Evolutionary conservation across 768 basidiomycete genomes (phyloP), one percentile per base, ranked within the genome.

Genomic region (Sistotremastrum suecicum): DNA sequence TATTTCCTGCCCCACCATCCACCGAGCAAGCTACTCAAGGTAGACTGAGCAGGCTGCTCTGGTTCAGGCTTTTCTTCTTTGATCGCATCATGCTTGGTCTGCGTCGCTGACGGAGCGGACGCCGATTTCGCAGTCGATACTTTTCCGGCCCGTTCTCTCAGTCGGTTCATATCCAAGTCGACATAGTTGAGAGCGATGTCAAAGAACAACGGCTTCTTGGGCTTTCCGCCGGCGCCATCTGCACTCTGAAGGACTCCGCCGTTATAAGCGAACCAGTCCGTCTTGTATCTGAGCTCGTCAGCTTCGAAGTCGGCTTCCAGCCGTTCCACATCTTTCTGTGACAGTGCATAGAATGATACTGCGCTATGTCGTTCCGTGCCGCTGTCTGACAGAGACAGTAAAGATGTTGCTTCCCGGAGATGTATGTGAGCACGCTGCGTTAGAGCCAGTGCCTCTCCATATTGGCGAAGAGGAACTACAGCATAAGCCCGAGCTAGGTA

Each of bases 161-260:
- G 61, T 43, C 74, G 65, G 39, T 86, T 83, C 78, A 91, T 81
- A 55, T 91, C 85, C 48, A 90, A 62, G 51, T 84, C 77, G 45
- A 88, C 80, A 57, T 94, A 95, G 62, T 94, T 95, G 55, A 91
- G 76, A 11, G 89, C 91, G 50, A 89, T 83, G 58, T 95, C 87
- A 63, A 92, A 95, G 68, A 97, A 95, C 37, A 89, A 56, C 10
- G 88, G 87, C 58, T 94, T 94, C 66, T 81, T 79, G 36, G 67
- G 60, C 54, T 71, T 68, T 42, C 66, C 57, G 41, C 72, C 68
- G 0, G 45, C 56, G 5, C 59, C 58, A 8, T 66, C 60, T 34
- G 64, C 53, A 34, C 37, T 8, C 40, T 44, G n/a, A 34, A 5
- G 52, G 46, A 68, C 64, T 3, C 86, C 86, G 3, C 86, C 85